Base-by-base conservation (phyloP, 805 yeast species). In the Ogataea pini region DNA sequence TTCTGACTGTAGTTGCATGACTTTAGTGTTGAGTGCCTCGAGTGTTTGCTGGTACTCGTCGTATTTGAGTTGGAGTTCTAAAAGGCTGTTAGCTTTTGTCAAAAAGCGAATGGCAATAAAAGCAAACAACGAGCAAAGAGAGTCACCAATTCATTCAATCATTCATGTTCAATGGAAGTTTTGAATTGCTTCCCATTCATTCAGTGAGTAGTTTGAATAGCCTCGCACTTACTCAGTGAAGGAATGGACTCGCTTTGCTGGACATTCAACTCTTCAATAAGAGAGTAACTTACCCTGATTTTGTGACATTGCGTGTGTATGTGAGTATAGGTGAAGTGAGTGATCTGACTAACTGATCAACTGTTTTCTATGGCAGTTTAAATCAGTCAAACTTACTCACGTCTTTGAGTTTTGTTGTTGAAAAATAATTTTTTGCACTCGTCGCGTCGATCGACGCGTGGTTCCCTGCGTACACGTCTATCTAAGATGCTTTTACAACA, bases 21-120 rank as follows among this genome's bases (percentile, higher is more conserved):
- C 61, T 53, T 78, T 78, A n/a, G 72, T 64, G 39, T 70, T 73
- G 25, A 78, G 56, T 14, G 73, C 71, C 44, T 75, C 74, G 32
- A 79, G 65, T 1, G 76, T 74, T 36, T 70, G 71, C 54, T 80
- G 82, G 57, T 73, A 79, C 25, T 73, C 71, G 57, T 80, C 78
- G 61, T 78, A 79, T 63, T 74, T 73, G 20, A 62, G 57, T 61
- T 80, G 85, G 4, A 78, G 69, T 34, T 54, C 76, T 71, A 17
- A 7, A n/a, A 6, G 17, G 12, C n/a, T 14, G 39, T 32, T 42
- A 42, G 46, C 13, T 36, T 20, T 7, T 24, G 27, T n/a, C n/a
- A n/a, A 24, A 24, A 9, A 24, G 27, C 27, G 9, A 9, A 24
- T 24, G 27, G 27, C 27, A 24, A 7, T 20, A n/a, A n/a, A n/a